Evolutionary conservation across 371 early-diverging fungal species (phyloP).

Genomic region (Mortierella sp.): DNA sequence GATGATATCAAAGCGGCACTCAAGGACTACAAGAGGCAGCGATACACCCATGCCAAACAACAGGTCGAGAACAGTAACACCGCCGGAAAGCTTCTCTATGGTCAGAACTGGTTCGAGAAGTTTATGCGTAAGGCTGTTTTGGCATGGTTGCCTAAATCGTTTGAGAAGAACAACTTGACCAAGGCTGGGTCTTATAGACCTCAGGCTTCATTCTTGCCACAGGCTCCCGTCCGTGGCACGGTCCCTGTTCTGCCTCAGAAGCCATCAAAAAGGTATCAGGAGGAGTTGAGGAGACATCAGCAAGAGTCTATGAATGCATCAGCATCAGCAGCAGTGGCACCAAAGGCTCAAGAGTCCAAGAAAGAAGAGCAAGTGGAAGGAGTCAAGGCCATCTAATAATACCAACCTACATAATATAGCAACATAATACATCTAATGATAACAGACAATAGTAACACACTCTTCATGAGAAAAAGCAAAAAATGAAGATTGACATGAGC

Average conservation of each 20-base stretch:
- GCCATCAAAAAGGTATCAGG: conserved; percentile 25
- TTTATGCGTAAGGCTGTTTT: conserved; percentile 28
- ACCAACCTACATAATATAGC: background rate
- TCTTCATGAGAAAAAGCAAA: no score
- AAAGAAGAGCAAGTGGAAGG: no score
- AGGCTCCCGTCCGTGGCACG: conserved; percentile 9
- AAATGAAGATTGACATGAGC: no score
- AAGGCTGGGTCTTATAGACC: conserved; percentile 29
- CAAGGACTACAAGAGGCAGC: conserved; percentile 25
- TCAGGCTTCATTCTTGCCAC: conserved; percentile 31
- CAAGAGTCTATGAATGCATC: background rate
- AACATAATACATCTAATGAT: no score
- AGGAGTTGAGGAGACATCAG: conserved; percentile 11
- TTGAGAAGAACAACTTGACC: conserved; percentile 21
- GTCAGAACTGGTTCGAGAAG: conserved; percentile 24
- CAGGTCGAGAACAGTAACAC: conserved; percentile 23
- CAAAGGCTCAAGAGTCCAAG: background rate
- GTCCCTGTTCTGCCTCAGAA: conserved; percentile 23
- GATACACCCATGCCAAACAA: conserved; percentile 27
- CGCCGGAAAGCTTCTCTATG: conserved; percentile 22
- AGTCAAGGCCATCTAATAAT: background rate
- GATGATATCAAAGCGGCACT: conserved; percentile 22
- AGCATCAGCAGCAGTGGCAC: no score
- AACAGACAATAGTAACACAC: no score
- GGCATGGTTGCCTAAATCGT: conserved; percentile 31